Evolutionary conservation across 768 basidiomycete genomes (phyloP).

Genomic region (Dioszegia crocea): DNA sequence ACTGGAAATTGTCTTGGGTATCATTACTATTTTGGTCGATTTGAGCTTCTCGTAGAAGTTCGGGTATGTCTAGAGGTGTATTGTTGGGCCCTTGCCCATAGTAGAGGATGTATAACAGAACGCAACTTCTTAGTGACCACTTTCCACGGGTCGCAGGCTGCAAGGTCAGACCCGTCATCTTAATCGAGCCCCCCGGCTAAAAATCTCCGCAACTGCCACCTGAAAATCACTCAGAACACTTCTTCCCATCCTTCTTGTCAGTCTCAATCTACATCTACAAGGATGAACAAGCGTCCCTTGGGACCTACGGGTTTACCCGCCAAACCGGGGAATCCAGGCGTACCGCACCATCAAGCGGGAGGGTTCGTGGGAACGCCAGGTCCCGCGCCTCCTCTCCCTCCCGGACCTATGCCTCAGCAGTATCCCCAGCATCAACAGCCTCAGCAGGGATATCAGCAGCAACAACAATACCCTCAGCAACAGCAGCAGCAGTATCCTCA

Average conservation of each 20-base stretch:
- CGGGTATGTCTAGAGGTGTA: too few relatives aligned
- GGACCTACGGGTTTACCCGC: constrained; percentile 20
- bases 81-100: too few relatives aligned
- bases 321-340: constrained; percentile 25
- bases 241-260: not conserved
- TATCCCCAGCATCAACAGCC: constrained; percentile 11
- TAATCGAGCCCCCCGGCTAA: not conserved
- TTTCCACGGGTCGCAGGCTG: too few relatives aligned
- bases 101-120: too few relatives aligned
- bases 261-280: not conserved
- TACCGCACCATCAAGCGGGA: not conserved
- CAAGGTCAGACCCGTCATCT: too few relatives aligned
- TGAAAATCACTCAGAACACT: not conserved
- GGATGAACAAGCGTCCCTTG: constrained; percentile 11
- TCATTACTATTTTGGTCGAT: constrained; percentile 85
- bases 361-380: constrained; percentile 12
- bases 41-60: constrained; percentile 49
- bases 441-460: constrained; percentile 18
- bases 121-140: too few relatives aligned
- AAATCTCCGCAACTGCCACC: too few relatives aligned
- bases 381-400: constrained; percentile 36
- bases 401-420: constrained; percentile 29
- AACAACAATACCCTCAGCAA: constrained; percentile 16
- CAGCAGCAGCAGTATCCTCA: constrained; percentile 19
- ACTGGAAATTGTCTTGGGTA: constrained; percentile 68